Conservation (phyloP, 768 basidiomycete genomes). For the Hygrophorus pudorinus region DNA sequence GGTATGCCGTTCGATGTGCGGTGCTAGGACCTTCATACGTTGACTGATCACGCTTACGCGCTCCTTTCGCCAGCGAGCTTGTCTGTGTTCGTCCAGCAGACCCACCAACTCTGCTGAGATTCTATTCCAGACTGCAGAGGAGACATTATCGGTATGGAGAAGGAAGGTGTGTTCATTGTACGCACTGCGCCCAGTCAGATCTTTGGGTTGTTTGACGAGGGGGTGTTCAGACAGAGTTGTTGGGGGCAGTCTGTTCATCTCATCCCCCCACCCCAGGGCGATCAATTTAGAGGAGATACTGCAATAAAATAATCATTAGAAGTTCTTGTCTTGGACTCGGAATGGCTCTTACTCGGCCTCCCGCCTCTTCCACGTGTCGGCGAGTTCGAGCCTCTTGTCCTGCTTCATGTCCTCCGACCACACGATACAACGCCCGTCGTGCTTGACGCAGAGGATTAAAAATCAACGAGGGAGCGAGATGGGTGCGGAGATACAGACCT, state of each 20-base stretch:
- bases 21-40: too few species aligned
- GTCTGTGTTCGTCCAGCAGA: too few species aligned
- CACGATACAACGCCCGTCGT: too few species aligned
- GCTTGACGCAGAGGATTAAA: too few species aligned
- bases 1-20: too few species aligned
- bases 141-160: too few species aligned
- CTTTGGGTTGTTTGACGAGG: slow-evolving; percentile 37
- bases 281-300: not conserved
- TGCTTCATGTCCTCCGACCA: too few species aligned
- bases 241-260: not conserved
- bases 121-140: not conserved
- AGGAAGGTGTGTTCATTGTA: not conserved
- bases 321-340: not conserved
- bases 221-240: slow-evolving; percentile 25
- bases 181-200: slow-evolving; percentile 42
- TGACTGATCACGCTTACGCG: too few species aligned
- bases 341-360: not conserved
- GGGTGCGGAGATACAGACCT: too few species aligned
- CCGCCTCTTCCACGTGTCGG: not conserved
- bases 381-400: too few species aligned
- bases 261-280: not conserved
- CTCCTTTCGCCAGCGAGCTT: too few species aligned
- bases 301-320: not conserved
- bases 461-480: too few species aligned
- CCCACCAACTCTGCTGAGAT: not conserved